A percentile compares a stretch with the other conserved stretches of the same genome.
Evolutionary conservation across 225 moss, liverwort and hornwort species (phyloP).

Genomic region (Physcomitrium patens): DNA sequence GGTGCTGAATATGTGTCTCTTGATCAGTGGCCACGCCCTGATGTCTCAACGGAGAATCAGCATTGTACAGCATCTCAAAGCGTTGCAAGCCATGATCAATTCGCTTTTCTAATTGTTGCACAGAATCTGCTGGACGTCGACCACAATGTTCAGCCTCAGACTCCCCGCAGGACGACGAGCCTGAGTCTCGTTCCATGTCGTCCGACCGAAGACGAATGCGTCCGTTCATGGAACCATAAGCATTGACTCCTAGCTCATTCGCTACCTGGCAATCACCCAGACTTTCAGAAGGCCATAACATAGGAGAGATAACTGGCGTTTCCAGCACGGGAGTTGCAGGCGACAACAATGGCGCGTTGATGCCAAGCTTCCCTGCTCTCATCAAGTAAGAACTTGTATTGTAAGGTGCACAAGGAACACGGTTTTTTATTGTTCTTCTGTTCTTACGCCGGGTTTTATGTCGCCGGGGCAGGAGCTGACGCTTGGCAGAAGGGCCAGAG

Average conservation of each 20-base stretch:
- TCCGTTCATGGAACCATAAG: constrained; percentile 69
- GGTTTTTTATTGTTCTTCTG: constrained; percentile 51
- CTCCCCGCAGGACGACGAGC: constrained; percentile 56
- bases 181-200: constrained; percentile 54
- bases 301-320: constrained; percentile 67
- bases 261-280: constrained; percentile 62
- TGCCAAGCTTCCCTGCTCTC: constrained; percentile 77
- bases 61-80: constrained; percentile 48
- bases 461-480: constrained; percentile 46
- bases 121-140: constrained; percentile 29
- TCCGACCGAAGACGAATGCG: constrained; percentile 63
- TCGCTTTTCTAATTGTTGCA: constrained; percentile 58
- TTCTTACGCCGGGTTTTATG: constrained; percentile 59
- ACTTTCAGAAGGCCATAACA: constrained; percentile 53
- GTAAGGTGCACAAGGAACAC: constrained; percentile 68
- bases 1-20: constrained; percentile 48
- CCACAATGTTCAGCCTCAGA: constrained; percentile 54
- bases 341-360: constrained; percentile 70
- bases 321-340: constrained; percentile 58
- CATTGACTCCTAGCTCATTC: constrained; percentile 67
- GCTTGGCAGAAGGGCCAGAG: constrained; percentile 42
- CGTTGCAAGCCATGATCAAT: constrained; percentile 57
- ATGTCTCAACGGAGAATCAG: constrained; percentile 36
- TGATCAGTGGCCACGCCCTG: constrained; percentile 40
- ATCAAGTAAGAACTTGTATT: constrained; percentile 79